Evolutionary conservation across 164 flowering plant species (phyloP).

Genomic region (Annona squamosa): DNA sequence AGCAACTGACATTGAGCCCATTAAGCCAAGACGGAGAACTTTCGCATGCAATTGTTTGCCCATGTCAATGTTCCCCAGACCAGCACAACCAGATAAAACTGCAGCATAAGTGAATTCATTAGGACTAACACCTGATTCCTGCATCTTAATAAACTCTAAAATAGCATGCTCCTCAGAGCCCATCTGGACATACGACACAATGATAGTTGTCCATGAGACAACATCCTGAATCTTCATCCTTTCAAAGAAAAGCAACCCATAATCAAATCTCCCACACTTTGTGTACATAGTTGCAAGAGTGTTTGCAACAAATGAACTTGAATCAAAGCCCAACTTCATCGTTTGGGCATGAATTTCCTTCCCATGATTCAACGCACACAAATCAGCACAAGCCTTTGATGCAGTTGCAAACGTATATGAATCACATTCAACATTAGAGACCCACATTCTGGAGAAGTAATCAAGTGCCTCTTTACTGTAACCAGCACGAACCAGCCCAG

Average conservation of each 20-base stretch:
- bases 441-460: slow-evolving; percentile 58
- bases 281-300: slow-evolving; percentile 64
- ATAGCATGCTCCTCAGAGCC: slow-evolving; percentile 47
- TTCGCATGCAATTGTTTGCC: slow-evolving; percentile 70
- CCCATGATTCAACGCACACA: slow-evolving; percentile 38
- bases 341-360: slow-evolving; percentile 56
- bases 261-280: slow-evolving; percentile 64
- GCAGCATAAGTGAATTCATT: slow-evolving; percentile 79
- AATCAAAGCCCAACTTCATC: slow-evolving; percentile 51
- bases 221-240: slow-evolving; percentile 53
- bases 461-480: slow-evolving; percentile 33
- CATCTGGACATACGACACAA: slow-evolving; percentile 41
- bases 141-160: slow-evolving; percentile 44
- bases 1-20: slow-evolving; percentile 49
- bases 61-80: slow-evolving; percentile 37
- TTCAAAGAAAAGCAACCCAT: slow-evolving; percentile 58
- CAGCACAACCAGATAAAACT: slow-evolving; percentile 52
- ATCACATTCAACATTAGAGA: slow-evolving; percentile 47
- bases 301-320: slow-evolving; percentile 54
- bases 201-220: slow-evolving; percentile 68
- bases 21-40: slow-evolving; percentile 30
- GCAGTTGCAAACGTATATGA: slow-evolving; percentile 63
- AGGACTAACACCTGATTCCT: slow-evolving; percentile 42
- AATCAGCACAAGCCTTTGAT: slow-evolving; percentile 75
- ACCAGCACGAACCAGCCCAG: slow-evolving; percentile 67